phyloP scores from a whole-genome alignment of 495 filamentous ascomycete species.

The Barbatosphaeria neglecta region DNA sequence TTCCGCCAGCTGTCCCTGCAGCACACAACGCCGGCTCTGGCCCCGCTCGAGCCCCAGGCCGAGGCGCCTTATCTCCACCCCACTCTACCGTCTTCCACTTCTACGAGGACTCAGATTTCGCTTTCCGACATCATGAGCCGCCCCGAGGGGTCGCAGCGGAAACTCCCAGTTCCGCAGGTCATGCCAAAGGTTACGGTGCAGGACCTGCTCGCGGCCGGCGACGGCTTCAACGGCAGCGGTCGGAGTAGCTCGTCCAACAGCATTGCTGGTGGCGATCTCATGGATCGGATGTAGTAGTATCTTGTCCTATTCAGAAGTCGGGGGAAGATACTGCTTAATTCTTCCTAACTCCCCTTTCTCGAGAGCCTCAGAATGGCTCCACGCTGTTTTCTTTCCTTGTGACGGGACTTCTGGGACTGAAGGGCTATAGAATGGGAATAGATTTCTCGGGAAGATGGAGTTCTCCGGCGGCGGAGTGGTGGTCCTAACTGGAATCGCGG shows the following conservation, averaged over 20 bases:
- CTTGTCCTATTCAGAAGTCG: neutral
- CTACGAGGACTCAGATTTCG: slow-evolving; percentile 52
- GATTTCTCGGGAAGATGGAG: too few relatives aligned
- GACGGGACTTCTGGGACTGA: too few relatives aligned
- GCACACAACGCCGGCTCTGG: slow-evolving; percentile 61
- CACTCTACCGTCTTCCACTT: slow-evolving; percentile 19
- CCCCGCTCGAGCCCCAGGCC: slow-evolving; percentile 78
- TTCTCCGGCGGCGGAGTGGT: too few relatives aligned
- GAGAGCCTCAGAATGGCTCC: too few relatives aligned
- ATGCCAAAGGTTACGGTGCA: slow-evolving; percentile 75
- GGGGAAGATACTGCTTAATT: neutral
- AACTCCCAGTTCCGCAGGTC: slow-evolving; percentile 83
- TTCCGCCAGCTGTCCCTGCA: slow-evolving; percentile 80
- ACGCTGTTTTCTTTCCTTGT: too few relatives aligned
- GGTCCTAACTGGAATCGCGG: too few relatives aligned
- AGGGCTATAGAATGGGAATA: too few relatives aligned
- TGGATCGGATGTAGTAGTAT: slow-evolving; percentile 19
- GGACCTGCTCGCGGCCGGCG: slow-evolving; percentile 60
- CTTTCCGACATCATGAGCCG: slow-evolving; percentile 88
- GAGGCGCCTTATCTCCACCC: slow-evolving; percentile 32
- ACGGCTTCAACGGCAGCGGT: slow-evolving; percentile 44
- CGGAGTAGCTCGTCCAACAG: slow-evolving; percentile 37
- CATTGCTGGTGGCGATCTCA: slow-evolving; percentile 30
- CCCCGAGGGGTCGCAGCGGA: slow-evolving; percentile 75
- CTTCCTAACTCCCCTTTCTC: neutral